Evolutionary conservation across 805 yeast genomes (phyloP).

Genomic region (Suhomyces pyralidae): DNA sequence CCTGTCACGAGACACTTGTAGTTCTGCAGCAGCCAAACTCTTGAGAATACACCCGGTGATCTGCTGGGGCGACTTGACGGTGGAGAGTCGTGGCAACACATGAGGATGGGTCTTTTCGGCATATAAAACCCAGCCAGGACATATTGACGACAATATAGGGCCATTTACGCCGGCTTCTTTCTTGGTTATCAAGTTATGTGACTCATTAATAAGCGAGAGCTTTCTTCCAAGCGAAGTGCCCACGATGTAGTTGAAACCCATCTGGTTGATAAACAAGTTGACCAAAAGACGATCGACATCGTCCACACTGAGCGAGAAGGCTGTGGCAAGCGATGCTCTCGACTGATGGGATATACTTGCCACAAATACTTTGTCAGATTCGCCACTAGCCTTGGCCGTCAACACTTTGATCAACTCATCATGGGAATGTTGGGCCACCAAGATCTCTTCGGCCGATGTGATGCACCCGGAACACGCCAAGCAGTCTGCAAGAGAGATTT

Average conservation of each 20-base stretch:
- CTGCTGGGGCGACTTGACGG: constrained; percentile 88
- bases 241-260: constrained; percentile 72
- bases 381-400: constrained; percentile 20
- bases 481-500: constrained; percentile 87
- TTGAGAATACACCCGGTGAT: constrained; percentile 82
- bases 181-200: constrained; percentile 45
- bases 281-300: constrained; percentile 60
- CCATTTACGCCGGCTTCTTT: constrained; percentile 24
- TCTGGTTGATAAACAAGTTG: constrained; percentile 52
- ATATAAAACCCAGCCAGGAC: constrained; percentile 97
- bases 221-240: constrained; percentile 84
- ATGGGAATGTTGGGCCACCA: constrained; percentile 88
- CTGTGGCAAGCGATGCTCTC: constrained; percentile 75
- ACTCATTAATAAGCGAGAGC: constrained; percentile 50
- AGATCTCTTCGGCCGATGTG: constrained; percentile 93
- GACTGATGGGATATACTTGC: constrained; percentile 85
- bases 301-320: constrained; percentile 51
- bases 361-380: constrained; percentile 48
- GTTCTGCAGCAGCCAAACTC: constrained; percentile 36
- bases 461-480: constrained; percentile 96
- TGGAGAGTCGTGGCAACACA: constrained; percentile 64
- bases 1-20: constrained; percentile 27
- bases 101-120: constrained; percentile 95
- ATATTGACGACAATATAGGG: constrained; percentile 68
- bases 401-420: constrained; percentile 67